These are phyloP conservation scores for Letharia lupina DNA, from an alignment of 495 filamentous ascomycete genomes.

Conservation along the genomic window DNA sequence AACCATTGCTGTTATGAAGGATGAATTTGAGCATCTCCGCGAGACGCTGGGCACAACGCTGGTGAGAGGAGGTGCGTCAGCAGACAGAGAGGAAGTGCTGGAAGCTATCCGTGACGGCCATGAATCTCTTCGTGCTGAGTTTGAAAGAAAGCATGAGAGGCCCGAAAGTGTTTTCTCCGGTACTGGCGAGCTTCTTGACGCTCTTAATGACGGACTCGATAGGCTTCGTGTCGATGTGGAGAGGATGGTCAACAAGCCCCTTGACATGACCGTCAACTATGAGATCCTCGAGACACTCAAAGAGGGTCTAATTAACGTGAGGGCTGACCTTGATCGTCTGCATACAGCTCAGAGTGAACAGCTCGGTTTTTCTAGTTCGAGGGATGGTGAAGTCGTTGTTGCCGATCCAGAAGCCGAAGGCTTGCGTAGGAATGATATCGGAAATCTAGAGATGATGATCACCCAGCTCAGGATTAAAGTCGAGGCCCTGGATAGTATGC, in stretches of 20 bases:
- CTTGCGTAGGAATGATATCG: constrained; percentile 61
- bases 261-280: constrained; percentile 68
- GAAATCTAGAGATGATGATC: constrained; percentile 73
- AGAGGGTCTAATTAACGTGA: constrained; percentile 62
- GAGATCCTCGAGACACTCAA: constrained; percentile 83
- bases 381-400: constrained; percentile 50
- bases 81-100: constrained; percentile 53
- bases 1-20: constrained; percentile 56
- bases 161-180: constrained; percentile 50
- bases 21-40: constrained; percentile 60
- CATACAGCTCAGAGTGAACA: constrained; percentile 41
- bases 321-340: constrained; percentile 68
- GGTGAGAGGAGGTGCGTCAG: constrained; percentile 46
- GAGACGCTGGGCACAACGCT: constrained; percentile 62
- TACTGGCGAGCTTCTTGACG: constrained; percentile 70
- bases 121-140: constrained; percentile 58
- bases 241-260: constrained; percentile 66
- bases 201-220: constrained; percentile 72
- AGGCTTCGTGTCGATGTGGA: constrained; percentile 66
- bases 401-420: constrained; percentile 38
- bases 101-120: constrained; percentile 59
- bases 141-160: constrained; percentile 45
- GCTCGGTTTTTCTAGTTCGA: constrained; percentile 36
- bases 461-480: constrained; percentile 75
- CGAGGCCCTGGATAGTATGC: constrained; percentile 62